Base-by-base conservation (phyloP, 805 yeast genomes). In the Candida wancherniae region DNA sequence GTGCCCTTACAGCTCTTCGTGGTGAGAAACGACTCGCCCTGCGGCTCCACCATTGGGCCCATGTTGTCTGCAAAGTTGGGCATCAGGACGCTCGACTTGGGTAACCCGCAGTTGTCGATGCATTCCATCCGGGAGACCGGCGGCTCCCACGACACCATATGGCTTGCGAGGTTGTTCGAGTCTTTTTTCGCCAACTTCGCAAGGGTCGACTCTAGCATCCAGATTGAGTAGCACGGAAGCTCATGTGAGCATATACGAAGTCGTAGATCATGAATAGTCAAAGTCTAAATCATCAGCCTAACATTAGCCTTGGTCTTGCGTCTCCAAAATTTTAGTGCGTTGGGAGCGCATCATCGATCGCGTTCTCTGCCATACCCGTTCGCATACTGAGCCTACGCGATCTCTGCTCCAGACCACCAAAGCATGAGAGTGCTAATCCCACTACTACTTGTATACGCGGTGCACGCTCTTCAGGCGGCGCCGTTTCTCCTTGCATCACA, bases 1-100 rank as follows among this genome's bases (percentile, higher is more conserved):
- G 80, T 84, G n/a, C 96, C 97, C 11, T 59, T 90, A 40, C 98
- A 90, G 58, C 58, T 87, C 34, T 86, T 90, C 62, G 97, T 88
- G n/a, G 94, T 83, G 16, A 74, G 90, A 34, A 92, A 90, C 55
- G 95, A 84, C 51, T 78, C 94, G 3, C 85, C 96, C 3, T 90
- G 97, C 60, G 98, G 98, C 3, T 81, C 94, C 2, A 90, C 98
- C 2, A 90, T 90, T 50, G 98, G 97, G 1, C 97, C 97, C 13
- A 84, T 88, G 57, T 64, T 90, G 36, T 81, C 95, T 20, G 80
- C 94, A 3, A 82, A 82, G 45, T 69, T 87, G 22, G 97, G 97
- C 31, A 71, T 88, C 29, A 72, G 92, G 52, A 84, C 95, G 3
- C 59, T 88, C 39, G 97, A 88, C 57, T 59, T 88, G 31, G 97